phyloP scores from a whole-genome alignment of 495 filamentous ascomycete genomes.

The Hypoxylon subgilvum region DNA sequence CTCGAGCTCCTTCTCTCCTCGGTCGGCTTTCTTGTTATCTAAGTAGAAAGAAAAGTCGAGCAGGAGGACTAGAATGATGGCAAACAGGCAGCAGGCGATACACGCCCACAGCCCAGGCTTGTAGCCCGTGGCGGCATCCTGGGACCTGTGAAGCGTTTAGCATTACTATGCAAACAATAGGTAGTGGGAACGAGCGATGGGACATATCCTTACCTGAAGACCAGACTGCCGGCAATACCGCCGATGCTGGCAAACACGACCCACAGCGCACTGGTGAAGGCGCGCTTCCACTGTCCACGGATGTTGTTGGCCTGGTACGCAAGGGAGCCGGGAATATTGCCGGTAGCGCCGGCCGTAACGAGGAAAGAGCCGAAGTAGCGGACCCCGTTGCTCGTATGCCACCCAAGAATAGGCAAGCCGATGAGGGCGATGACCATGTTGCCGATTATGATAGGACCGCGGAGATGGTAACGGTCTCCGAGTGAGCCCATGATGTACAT shows the following conservation, averaged over 20 bases:
- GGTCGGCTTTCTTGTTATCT: slow-evolving; percentile 51
- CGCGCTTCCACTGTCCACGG: slow-evolving; percentile 70
- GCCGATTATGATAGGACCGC: slow-evolving; percentile 61
- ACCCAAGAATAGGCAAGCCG: slow-evolving; percentile 56
- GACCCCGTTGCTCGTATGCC: slow-evolving; percentile 52
- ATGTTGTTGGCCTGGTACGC: slow-evolving; percentile 68
- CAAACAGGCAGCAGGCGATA: slow-evolving; percentile 46
- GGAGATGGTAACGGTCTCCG: slow-evolving; percentile 60
- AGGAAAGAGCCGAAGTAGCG: slow-evolving; percentile 69
- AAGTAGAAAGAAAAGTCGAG: slow-evolving; percentile 41
- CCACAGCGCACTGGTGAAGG: slow-evolving; percentile 62
- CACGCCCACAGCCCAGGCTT: slow-evolving; percentile 54
- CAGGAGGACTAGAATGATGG: slow-evolving; percentile 44
- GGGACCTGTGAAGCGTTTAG: slow-evolving; percentile 27
- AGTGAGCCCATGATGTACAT: slow-evolving; percentile 60
- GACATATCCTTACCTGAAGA: slow-evolving; percentile 53
- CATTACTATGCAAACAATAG: neutral
- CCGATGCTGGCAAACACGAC: slow-evolving; percentile 64
- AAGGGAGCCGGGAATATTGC: slow-evolving; percentile 60
- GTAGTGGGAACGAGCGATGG: neutral
- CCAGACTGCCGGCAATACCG: slow-evolving; percentile 62
- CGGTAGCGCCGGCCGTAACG: slow-evolving; percentile 59
- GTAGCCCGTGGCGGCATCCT: slow-evolving; percentile 47
- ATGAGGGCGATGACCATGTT: slow-evolving; percentile 54
- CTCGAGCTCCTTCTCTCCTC: slow-evolving; percentile 54